Evolutionary conservation across 1,284 basidiomycete species (phyloP), one percentile per base, ranked within the genome.

Genomic region (Fistulinella staudtii): DNA sequence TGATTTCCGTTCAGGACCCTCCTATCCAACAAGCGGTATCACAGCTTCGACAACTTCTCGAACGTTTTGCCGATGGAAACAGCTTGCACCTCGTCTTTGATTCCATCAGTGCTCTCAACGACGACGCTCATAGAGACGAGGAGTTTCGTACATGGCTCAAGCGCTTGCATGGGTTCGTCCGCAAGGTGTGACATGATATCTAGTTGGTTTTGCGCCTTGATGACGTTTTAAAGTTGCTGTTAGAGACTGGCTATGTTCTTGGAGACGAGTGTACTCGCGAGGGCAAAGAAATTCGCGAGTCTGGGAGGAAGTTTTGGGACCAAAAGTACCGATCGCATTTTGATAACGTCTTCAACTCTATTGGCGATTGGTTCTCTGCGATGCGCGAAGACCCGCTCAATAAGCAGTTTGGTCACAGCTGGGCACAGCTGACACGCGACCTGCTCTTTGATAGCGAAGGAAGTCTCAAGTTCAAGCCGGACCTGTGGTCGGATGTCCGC

Each of bases 221-320:
- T 31, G 28, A 31, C 28, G 23, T 5, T 33, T 23, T 53, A 55
- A 54, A 82, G 76, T 71, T 84, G 21, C 74, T 98, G 8, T 77
- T 95, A 49, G 88, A 95, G 60, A 79, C 90, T 0, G 94, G 94
- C 23, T 99, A 83, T 61, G 79, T 98, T 44, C 77, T 97, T 46
- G 85, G 92, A 54, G 83, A 89, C 3, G 74, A 80, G 28, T 91
- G 81, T 57, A 78, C 77, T 54, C 73, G 64, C 20, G 77, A 86
- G 41, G 89, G 77, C 0, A 69, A 64, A 41, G 68, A 78, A 39
- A 70, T 93, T 25, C 69, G 75, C 35, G 84, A 94, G 39, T 68
- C 67, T 9, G 90, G 89, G n/a, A 79, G 82, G 42, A 59, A 67
- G 23, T 95, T 91, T 72, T 95, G 88, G 65, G 74, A 88, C 51